Percentiles rank a stretch among this genome's conserved stretches.
Evolutionary conservation across 495 filamentous ascomycete genomes (phyloP).

Genomic region (Penicillium egyptiacum): DNA sequence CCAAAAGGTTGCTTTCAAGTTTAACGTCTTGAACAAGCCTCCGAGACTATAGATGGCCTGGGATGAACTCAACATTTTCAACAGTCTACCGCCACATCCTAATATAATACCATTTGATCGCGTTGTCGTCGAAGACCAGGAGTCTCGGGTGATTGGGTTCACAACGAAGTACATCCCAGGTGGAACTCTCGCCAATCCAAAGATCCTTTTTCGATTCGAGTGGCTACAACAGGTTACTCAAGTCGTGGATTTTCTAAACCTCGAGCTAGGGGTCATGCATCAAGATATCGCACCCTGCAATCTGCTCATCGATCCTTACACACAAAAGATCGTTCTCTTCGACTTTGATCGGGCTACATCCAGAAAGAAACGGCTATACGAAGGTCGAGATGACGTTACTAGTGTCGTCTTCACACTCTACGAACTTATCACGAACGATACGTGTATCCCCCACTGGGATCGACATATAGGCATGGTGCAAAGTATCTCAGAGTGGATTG

Average conservation of each 20-base stretch:
- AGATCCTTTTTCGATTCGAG: constrained; percentile 33
- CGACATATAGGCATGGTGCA: constrained; percentile 23
- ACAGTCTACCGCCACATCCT: constrained; percentile 34
- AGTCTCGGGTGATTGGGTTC: constrained; percentile 40
- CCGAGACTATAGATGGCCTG: constrained; percentile 28
- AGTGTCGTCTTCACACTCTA: constrained; percentile 40
- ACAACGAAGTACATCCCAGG: constrained; percentile 38
- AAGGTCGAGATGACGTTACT: constrained; percentile 39
- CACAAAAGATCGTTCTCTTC: constrained; percentile 37
- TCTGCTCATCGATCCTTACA: constrained; percentile 34
- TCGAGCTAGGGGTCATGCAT: constrained; percentile 40
- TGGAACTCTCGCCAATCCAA: constrained; percentile 27
- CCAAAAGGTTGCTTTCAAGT: constrained; percentile 25
- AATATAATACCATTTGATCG: constrained; percentile 38
- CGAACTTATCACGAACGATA: constrained; percentile 44
- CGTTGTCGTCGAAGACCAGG: constrained; percentile 29
- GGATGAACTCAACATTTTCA: constrained; percentile 37
- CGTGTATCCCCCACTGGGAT: constrained; percentile 22
- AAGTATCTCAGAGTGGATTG: constrained; percentile 21
- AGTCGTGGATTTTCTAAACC: constrained; percentile 42
- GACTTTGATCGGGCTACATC: constrained; percentile 39
- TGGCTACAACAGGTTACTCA: constrained; percentile 39
- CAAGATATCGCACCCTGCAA: constrained; percentile 44
- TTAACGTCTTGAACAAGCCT: constrained; percentile 20
- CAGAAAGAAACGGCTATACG: constrained; percentile 19